phyloP scores from a whole-genome alignment of 352 stramenopile genomes.

The Phytopythium ostracodes region DNA sequence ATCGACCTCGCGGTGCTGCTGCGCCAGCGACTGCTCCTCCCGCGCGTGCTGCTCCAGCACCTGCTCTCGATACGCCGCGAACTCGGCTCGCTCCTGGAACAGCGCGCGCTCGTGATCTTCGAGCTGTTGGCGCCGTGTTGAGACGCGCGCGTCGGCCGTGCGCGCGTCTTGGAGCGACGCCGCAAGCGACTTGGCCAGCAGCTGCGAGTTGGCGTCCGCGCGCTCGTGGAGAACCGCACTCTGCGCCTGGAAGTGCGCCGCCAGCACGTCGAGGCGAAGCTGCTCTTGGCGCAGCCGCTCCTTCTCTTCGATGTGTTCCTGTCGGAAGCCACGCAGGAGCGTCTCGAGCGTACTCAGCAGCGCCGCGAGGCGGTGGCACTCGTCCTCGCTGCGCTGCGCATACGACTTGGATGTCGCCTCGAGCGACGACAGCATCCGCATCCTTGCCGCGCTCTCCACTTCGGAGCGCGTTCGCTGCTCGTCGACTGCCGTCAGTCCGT shows the following conservation, averaged over 20 bases:
- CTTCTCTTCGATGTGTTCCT: slow-evolving; percentile 69
- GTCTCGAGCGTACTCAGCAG: slow-evolving; percentile 49
- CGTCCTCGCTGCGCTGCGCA: slow-evolving; percentile 51
- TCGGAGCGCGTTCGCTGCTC: slow-evolving; percentile 32
- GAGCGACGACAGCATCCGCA: slow-evolving; percentile 62
- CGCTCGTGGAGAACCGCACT: slow-evolving; percentile 44
- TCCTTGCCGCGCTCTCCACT: slow-evolving; percentile 42
- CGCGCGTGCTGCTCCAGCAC: slow-evolving; percentile 29
- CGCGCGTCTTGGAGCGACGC: slow-evolving; percentile 41
- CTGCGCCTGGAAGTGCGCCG: slow-evolving; percentile 67
- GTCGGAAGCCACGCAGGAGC: slow-evolving; percentile 40
- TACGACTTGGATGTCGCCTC: slow-evolving; percentile 52
- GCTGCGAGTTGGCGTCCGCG: slow-evolving; percentile 33
- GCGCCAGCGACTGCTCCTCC: slow-evolving; percentile 24
- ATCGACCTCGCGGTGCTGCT: slow-evolving; percentile 27
- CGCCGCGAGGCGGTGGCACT: slow-evolving; percentile 49
- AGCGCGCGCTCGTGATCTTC: slow-evolving; percentile 45
- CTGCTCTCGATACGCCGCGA: slow-evolving; percentile 52
- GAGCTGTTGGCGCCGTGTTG: slow-evolving; percentile 28
- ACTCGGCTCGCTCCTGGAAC: slow-evolving; percentile 42
- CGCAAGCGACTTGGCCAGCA: slow-evolving; percentile 38
- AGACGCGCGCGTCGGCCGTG: slow-evolving; percentile 35
- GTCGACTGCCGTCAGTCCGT: slow-evolving; percentile 29
- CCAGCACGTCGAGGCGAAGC: slow-evolving; percentile 49
- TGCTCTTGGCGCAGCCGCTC: slow-evolving; percentile 71